These are phyloP conservation scores for Lasiosphaeria hispida DNA, from an alignment of 495 filamentous ascomycete species.

Conservation along the genomic window DNA sequence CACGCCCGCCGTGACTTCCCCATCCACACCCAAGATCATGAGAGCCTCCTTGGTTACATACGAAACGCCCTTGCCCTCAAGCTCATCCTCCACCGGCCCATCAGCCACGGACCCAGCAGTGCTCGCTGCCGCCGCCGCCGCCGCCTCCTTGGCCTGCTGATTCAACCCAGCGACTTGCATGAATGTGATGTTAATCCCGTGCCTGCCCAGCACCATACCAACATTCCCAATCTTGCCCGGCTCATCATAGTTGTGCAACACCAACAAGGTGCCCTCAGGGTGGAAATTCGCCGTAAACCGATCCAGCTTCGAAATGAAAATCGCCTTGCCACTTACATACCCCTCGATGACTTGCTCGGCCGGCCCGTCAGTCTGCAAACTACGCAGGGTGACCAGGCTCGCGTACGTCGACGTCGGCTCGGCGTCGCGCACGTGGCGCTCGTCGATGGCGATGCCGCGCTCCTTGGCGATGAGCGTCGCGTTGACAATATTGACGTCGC, in stretches of 20 bases:
- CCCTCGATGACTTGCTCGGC: conserved; percentile 60
- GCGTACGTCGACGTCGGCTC: conserved; percentile 54
- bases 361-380: conserved; percentile 25
- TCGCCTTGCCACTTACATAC: conserved; percentile 55
- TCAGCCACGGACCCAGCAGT: conserved; percentile 20
- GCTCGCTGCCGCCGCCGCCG: conserved; percentile 18
- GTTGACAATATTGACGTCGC: conserved; percentile 74
- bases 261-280: conserved; percentile 61
- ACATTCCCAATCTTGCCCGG: conserved; percentile 73
- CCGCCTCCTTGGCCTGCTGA: conserved; percentile 32
- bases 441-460: conserved; percentile 66
- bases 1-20: conserved; percentile 53
- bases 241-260: conserved; percentile 69
- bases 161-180: conserved; percentile 63
- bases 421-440: conserved; percentile 55
- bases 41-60: conserved; percentile 55
- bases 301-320: conserved; percentile 63
- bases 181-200: conserved; percentile 66
- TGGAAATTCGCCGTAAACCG: conserved; percentile 62
- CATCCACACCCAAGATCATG: conserved; percentile 70
- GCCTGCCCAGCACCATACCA: conserved; percentile 57
- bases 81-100: conserved; percentile 17
- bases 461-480: conserved; percentile 65
- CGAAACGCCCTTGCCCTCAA: conserved; percentile 13
- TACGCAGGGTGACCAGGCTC: conserved; percentile 57